These are phyloP conservation scores for Scytalidium sp. DNA, from an alignment of 2,329 filamentous ascomycete species.

Conservation along the genomic window DNA sequence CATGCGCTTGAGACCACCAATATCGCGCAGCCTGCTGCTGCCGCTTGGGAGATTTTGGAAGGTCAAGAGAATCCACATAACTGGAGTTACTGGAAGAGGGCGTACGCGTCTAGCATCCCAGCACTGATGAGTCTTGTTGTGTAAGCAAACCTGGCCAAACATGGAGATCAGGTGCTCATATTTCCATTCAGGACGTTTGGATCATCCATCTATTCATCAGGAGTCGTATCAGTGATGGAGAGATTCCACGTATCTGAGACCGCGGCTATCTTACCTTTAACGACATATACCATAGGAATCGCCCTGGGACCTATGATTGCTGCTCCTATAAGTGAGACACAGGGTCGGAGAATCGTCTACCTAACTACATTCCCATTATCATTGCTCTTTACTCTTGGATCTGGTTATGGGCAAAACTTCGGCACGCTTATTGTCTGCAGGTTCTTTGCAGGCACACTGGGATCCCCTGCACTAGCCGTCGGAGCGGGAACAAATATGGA, in stretches of 20 bases:
- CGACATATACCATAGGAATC: slow-evolving; percentile 57
- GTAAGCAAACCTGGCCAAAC: slow-evolving; percentile 6
- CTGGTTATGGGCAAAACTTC: slow-evolving; percentile 48
- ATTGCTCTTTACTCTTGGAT: slow-evolving; percentile 54
- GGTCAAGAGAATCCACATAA: slow-evolving; percentile 36
- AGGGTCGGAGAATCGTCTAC: slow-evolving; percentile 54
- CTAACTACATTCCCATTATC: slow-evolving; percentile 42
- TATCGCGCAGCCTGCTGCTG: too few relatives aligned
- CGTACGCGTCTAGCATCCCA: slow-evolving; percentile 34
- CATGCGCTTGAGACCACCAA: too few relatives aligned
- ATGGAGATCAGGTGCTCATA: neutral
- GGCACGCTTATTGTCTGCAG: slow-evolving; percentile 49
- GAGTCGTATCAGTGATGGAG: slow-evolving; percentile 39
- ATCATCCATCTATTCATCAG: slow-evolving; percentile 51
- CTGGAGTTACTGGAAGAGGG: slow-evolving; percentile 43
- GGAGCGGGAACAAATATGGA: slow-evolving; percentile 12
- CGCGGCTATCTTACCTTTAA: slow-evolving; percentile 53
- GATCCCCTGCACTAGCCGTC: slow-evolving; percentile 8
- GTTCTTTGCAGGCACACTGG: slow-evolving; percentile 52
- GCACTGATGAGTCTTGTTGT: slow-evolving; percentile 32
- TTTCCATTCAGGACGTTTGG: slow-evolving; percentile 42
- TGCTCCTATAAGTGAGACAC: slow-evolving; percentile 56
- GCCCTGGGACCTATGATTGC: slow-evolving; percentile 57
- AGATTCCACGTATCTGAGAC: slow-evolving; percentile 54
- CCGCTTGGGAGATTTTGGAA: neutral